Conservation (phyloP, 129 eudicot genomes). For the Mikania micrantha region DNA sequence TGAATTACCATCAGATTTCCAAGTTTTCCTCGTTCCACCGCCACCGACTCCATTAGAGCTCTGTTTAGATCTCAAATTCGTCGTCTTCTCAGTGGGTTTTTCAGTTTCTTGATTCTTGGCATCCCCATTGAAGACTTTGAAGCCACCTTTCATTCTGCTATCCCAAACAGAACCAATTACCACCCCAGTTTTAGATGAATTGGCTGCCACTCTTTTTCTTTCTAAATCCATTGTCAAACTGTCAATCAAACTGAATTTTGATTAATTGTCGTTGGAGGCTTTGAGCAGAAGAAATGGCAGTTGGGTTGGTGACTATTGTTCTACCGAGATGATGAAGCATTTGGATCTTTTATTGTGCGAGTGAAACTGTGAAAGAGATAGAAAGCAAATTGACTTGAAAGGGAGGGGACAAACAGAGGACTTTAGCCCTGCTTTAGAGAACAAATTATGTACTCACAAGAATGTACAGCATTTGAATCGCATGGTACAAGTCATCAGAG, state of each 20-base stretch:
- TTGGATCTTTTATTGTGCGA: slow-evolving; percentile 26
- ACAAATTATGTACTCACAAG: background rate
- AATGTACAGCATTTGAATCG: slow-evolving; percentile 13
- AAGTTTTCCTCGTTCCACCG: slow-evolving; percentile 62
- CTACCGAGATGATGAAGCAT: slow-evolving; percentile 25
- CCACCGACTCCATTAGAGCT: slow-evolving; percentile 30
- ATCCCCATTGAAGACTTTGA: slow-evolving; percentile 51
- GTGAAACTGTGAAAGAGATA: slow-evolving; percentile 12
- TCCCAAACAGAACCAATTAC: slow-evolving; percentile 76
- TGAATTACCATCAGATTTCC: slow-evolving; percentile 64
- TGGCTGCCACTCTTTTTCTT: slow-evolving; percentile 30
- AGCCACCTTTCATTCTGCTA: slow-evolving; percentile 69
- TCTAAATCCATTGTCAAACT: slow-evolving; percentile 38
- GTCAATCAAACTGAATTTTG: slow-evolving; percentile 10
- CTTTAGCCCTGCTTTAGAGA: slow-evolving; percentile 2
- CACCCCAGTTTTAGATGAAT: slow-evolving; percentile 37
- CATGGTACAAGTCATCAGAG: slow-evolving; percentile 9
- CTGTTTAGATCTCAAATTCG: slow-evolving; percentile 37
- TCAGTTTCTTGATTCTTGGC: slow-evolving; percentile 16
- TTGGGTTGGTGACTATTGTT: slow-evolving; percentile 33
- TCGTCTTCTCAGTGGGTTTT: slow-evolving; percentile 26
- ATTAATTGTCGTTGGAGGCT: slow-evolving; percentile 28
- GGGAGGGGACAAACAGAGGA: slow-evolving; percentile 26
- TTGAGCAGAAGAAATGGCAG: slow-evolving; percentile 48
- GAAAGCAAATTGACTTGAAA: slow-evolving; percentile 8